Base-by-base conservation (phyloP, 2,329 filamentous ascomycete species). In the Pseudogymnoascus sp. region DNA sequence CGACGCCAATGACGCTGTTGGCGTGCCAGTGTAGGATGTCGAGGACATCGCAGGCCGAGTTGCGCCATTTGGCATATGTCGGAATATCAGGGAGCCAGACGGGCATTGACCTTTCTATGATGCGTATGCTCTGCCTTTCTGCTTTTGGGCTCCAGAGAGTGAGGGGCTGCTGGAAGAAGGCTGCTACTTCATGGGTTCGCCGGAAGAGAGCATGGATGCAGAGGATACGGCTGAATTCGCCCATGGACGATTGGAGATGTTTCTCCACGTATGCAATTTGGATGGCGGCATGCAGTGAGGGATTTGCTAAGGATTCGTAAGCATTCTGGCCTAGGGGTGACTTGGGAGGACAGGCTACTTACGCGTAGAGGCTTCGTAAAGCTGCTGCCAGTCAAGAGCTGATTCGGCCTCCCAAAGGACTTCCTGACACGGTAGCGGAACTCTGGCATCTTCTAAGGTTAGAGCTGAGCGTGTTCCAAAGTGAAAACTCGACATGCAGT, bases 171-270 rank as follows among this genome's bases (percentile, higher is more conserved):
- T 71, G 73, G 59, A 77, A 76, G 60, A 79, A 78, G 14, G 73
- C 71, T 11, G 76, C 74, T 1, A 82, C 76, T 62, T 81, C 77
- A 76, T 78, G 80, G 59, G 77, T 78, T 39, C 78, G 74, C 26
- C 76, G 76, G 62, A 79, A 81, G 7, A 83, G 72, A 4, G 78
- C 79, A 66, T 81, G 79, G 23, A 82, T 75, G 16, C 80, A 72
- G 7, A 83, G 69, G 23, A 78, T 73, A 10, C 79, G 75, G 35
- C 77, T 77, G 63, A 82, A 79, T 43, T 82, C 79, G 16, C 79
- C 78, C 35, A 78, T 75, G 14, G 72, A 73, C 0, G 73, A 67
- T 8, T 77, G 72, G 6, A 81, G 68, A 37, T 69, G 72, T 66
- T 82, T 82, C 65, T 81, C 78, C 21, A 80, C 74, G 66, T 81